Evolutionary conservation across 768 basidiomycete genomes (phyloP).

Genomic region (Omphalotus guepiniiformis): DNA sequence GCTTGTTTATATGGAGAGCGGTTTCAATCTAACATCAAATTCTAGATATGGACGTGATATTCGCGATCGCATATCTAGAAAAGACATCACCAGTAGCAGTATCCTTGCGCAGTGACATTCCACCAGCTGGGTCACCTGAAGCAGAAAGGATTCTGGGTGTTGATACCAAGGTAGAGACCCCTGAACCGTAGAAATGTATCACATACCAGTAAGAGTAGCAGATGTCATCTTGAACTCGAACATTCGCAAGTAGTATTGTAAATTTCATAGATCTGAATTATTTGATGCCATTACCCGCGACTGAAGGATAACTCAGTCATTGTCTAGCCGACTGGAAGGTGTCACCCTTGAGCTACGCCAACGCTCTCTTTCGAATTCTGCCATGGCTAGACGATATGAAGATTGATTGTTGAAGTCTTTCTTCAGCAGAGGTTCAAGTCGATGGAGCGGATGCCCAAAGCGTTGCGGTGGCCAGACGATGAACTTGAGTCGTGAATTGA

Average conservation of each 20-base stretch:
- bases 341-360: conserved; percentile 35
- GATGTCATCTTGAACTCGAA: not conserved
- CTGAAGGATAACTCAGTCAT: conserved; percentile 31
- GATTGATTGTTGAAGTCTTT: conserved; percentile 12
- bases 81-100: conserved; percentile 40
- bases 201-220: not conserved
- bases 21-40: not conserved
- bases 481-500: conserved; percentile 46
- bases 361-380: conserved; percentile 34
- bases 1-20: not conserved
- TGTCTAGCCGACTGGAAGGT: conserved; percentile 35
- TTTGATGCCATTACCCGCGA: too few relatives aligned
- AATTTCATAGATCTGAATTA: not conserved
- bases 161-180: conserved; percentile 1
- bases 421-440: not conserved
- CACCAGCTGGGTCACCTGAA: conserved; percentile 39
- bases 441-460: conserved; percentile 27
- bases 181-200: not conserved
- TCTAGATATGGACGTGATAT: conserved; percentile 43
- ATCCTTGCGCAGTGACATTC: conserved; percentile 40
- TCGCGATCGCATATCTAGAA: conserved; percentile 41
- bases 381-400: conserved; percentile 28
- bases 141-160: conserved; percentile 41
- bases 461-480: conserved; percentile 52
- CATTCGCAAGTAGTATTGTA: not conserved